Conservation (phyloP, 768 basidiomycete genomes). For the Lyophyllum decastes region DNA sequence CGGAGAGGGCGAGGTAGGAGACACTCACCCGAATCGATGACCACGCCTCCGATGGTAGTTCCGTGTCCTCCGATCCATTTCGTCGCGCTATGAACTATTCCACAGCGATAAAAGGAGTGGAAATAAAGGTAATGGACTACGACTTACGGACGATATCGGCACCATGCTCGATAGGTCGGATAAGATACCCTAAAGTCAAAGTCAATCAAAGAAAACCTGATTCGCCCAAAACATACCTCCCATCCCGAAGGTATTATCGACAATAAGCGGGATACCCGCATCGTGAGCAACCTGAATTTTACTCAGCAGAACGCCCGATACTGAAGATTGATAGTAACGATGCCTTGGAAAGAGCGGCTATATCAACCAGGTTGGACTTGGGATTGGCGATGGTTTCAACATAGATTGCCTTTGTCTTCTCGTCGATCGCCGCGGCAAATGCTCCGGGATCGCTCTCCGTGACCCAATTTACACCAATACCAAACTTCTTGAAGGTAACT, state of each 20-base stretch:
- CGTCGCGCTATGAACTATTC: slow-evolving; percentile 75
- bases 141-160: slow-evolving; percentile 68
- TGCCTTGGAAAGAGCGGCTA: slow-evolving; percentile 71
- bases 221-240: slow-evolving; percentile 41
- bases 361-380: slow-evolving; percentile 64
- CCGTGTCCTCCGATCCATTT: slow-evolving; percentile 89
- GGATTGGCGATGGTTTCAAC: slow-evolving; percentile 84
- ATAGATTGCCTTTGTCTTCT: slow-evolving; percentile 75
- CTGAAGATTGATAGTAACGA: background rate
- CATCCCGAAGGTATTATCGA: slow-evolving; percentile 81
- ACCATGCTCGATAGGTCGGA: slow-evolving; percentile 70
- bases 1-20: slow-evolving; percentile 2
- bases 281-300: slow-evolving; percentile 66
- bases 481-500: slow-evolving; percentile 72
- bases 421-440: slow-evolving; percentile 71
- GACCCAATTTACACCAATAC: slow-evolving; percentile 68
- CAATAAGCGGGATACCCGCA: slow-evolving; percentile 73
- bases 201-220: slow-evolving; percentile 14
- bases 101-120: background rate
- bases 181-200: slow-evolving; percentile 49
- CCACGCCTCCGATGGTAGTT: slow-evolving; percentile 75
- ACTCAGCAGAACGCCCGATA: background rate
- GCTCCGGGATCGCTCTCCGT: slow-evolving; percentile 52
- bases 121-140: too few relatives aligned
- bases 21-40: slow-evolving; percentile 66